These are phyloP conservation scores for Macrophomina phaseolina DNA, from an alignment of 2,329 filamentous ascomycete genomes.

Conservation along the genomic window DNA sequence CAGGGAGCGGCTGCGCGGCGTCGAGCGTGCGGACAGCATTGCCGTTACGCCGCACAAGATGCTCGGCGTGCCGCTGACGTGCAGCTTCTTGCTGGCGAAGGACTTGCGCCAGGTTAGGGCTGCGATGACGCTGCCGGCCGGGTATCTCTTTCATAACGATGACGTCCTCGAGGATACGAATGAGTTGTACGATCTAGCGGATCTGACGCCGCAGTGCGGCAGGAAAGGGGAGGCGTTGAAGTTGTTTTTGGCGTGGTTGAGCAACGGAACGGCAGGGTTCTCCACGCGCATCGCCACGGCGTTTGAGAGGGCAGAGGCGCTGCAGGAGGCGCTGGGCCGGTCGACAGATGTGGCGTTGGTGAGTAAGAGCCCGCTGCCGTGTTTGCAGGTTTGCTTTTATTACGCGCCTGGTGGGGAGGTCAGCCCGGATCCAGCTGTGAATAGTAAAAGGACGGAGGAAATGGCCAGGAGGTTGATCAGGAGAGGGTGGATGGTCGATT, in stretches of 20 bases:
- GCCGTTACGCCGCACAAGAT: conserved; percentile 97
- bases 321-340: conserved; percentile 65
- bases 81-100: conserved; percentile 81
- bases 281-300: conserved; percentile 67
- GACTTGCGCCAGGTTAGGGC: conserved; percentile 79
- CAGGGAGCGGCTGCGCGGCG: conserved; percentile 69
- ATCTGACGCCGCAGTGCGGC: conserved; percentile 92
- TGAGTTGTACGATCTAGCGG: conserved; percentile 85
- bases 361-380: conserved; percentile 74
- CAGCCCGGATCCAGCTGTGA: conserved; percentile 51
- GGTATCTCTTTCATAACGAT: conserved; percentile 65
- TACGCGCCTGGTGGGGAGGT: conserved; percentile 67
- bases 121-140: conserved; percentile 85
- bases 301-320: conserved; percentile 71
- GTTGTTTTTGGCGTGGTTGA: conserved; percentile 85
- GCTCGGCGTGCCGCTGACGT: conserved; percentile 89
- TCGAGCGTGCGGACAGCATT: conserved; percentile 77
- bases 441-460: conserved; percentile 61
- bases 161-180: conserved; percentile 39
- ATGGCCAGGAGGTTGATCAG: conserved; percentile 61
- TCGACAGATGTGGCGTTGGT: conserved; percentile 72
- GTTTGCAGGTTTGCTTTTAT: conserved; percentile 95
- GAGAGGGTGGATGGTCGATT: conserved; percentile 73
- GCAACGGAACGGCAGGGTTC: conserved; percentile 82
- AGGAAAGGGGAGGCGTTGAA: conserved; percentile 85